Base-by-base conservation (phyloP, 257 asterid genomes). In the Leonotis leonurus region DNA sequence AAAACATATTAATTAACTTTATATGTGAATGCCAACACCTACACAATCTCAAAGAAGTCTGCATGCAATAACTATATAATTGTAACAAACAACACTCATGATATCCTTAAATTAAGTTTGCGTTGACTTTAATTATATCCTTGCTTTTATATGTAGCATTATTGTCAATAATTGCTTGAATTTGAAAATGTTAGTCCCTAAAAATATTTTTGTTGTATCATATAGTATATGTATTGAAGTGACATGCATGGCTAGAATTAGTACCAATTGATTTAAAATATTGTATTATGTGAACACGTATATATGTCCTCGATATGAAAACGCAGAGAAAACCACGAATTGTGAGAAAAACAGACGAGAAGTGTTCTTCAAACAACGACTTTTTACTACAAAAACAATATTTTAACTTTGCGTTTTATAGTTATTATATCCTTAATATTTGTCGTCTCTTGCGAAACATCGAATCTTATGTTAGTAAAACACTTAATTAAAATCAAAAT, bases 371-470 rank as follows among this genome's bases (percentile, higher is more conserved):
- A 35, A 26, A 11, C 30, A 10, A 54, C 50, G 61, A 66, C 50
- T 73, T 73, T 63, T 7, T 20, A 20, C 26, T 36, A 45, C 3
- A 36, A 57, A 65, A 9, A 44, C 30, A 48, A 40, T 43, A 54
- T 41, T 65, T 30, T 6, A 67, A 57, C 18, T 26, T 27, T 6
- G 8, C 11, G 22, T 2, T 66, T 16, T 17, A 46, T 49, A 61
- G 50, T 64, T 27, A 62, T 64, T 27, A 62, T 58, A 78, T 60
- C 56, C 11, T 48, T 59, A 10, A 49, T 50, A 10, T 62, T 74
- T 82, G 90, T 80, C 95, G 70, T 79, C 60, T 75, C 58, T 63
- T 44, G 72, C 52, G 75, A 77, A 75, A 62, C 78, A 70, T 30
- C 75, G 83, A 82, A 82, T 87, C 86, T 77, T 70, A 45, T 51